A percentile compares a stretch with the other conserved stretches of the same genome.
Conservation (phyloP, 208 protist genomes). For the Borovskyia barvae region DNA sequence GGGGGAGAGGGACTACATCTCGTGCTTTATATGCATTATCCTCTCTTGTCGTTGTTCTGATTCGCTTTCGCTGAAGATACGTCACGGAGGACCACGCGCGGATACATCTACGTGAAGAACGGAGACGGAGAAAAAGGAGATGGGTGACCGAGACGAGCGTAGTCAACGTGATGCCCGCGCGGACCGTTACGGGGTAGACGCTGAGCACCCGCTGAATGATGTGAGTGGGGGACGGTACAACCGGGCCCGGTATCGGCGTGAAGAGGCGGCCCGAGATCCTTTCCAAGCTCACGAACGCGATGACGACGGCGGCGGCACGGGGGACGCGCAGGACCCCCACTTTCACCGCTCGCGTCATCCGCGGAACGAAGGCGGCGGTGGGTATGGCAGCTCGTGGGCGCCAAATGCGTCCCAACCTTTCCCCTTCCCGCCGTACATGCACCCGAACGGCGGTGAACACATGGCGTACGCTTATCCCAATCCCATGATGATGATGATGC, state of each 20-base stretch:
- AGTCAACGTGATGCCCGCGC: conserved; percentile 18
- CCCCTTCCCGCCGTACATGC: not conserved
- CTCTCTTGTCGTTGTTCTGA: not conserved
- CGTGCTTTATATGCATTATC: not conserved
- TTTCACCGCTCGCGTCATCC: not conserved
- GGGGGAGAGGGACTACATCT: too few relatives aligned
- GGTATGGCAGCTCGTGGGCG: not conserved
- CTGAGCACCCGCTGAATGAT: not conserved
- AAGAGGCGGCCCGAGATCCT: not conserved
- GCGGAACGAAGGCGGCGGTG: conserved; percentile 1
- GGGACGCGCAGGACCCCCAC: not conserved
- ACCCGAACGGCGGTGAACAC: not conserved
- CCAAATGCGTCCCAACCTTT: not conserved
- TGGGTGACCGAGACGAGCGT: conserved; percentile 17
- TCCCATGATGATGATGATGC: conserved; percentile 7
- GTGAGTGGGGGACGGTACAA: conserved; percentile 25
- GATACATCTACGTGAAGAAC: not conserved
- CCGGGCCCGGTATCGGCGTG: conserved; percentile 19
- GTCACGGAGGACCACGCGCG: not conserved
- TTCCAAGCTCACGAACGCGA: not conserved
- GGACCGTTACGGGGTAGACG: conserved; percentile 16
- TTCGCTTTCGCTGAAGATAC: not conserved
- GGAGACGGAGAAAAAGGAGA: not conserved
- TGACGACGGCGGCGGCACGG: not conserved
- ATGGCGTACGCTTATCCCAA: conserved; percentile 2